Evolutionary conservation across 352 stramenopile species (phyloP).

Genomic region (Phytopythium helicoides): DNA sequence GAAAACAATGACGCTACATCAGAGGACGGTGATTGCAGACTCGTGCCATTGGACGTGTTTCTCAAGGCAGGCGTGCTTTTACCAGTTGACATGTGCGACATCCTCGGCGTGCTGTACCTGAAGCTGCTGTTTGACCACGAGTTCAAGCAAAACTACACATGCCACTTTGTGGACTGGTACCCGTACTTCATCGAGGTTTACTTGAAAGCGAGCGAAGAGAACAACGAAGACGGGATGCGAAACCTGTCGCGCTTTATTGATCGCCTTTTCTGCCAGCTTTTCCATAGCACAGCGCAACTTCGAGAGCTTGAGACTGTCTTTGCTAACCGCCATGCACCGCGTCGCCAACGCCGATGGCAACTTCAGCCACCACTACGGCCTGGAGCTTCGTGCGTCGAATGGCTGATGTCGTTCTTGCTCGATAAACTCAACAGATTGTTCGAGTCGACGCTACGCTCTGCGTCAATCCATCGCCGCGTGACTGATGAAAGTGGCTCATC

Average conservation of each 20-base stretch:
- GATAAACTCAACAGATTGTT: slow-evolving; percentile 68
- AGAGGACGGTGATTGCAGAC: slow-evolving; percentile 11
- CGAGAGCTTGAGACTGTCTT: slow-evolving; percentile 61
- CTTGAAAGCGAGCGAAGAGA: slow-evolving; percentile 55
- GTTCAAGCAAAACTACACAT: slow-evolving; percentile 83
- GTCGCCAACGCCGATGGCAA: neutral
- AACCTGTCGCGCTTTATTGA: slow-evolving; percentile 83
- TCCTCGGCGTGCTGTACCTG: slow-evolving; percentile 77
- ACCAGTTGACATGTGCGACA: slow-evolving; percentile 66
- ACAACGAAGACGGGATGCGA: slow-evolving; percentile 72
- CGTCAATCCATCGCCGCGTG: slow-evolving; percentile 29
- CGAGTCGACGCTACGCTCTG: slow-evolving; percentile 51
- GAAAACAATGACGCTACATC: slow-evolving; percentile 9
- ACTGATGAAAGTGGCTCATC: neutral
- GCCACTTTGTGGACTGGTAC: slow-evolving; percentile 81
- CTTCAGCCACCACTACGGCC: neutral
- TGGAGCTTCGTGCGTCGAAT: slow-evolving; percentile 49
- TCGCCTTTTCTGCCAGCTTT: slow-evolving; percentile 81
- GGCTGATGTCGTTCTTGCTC: slow-evolving; percentile 61
- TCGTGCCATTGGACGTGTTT: slow-evolving; percentile 67
- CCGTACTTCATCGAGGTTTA: slow-evolving; percentile 79
- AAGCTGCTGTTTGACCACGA: slow-evolving; percentile 77
- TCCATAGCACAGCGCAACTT: slow-evolving; percentile 78
- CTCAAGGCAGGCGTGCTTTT: slow-evolving; percentile 69
- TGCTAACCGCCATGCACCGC: slow-evolving; percentile 4